Conservation (phyloP, 495 filamentous ascomycete species). For the Penicillium maclennaniae region DNA sequence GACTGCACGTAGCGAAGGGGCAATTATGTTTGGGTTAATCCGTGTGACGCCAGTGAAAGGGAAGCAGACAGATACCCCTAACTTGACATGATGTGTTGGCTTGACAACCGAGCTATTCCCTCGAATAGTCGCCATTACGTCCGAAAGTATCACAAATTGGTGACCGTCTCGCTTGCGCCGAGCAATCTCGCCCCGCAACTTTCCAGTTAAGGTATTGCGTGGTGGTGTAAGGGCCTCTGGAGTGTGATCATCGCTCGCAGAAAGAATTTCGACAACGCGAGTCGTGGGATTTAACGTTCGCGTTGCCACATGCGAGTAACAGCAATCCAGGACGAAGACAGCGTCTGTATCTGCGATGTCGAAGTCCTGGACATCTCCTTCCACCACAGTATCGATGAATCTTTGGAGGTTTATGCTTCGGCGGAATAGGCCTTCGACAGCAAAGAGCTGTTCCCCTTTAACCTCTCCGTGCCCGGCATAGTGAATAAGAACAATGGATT, state of each 20-base stretch:
- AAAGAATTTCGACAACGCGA: slow-evolving; percentile 12
- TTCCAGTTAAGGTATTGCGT: slow-evolving; percentile 14
- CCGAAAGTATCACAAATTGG: slow-evolving; percentile 8
- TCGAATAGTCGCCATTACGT: slow-evolving; percentile 11
- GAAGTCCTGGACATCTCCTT: slow-evolving; percentile 4
- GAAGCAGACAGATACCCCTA: slow-evolving; percentile 11
- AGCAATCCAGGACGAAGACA: slow-evolving; percentile 12
- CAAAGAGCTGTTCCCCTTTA: slow-evolving; percentile 4
- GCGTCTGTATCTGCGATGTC: slow-evolving; percentile 7
- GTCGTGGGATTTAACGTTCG: slow-evolving; percentile 3
- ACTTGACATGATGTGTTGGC: slow-evolving; percentile 8
- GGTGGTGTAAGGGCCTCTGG: slow-evolving; percentile 5
- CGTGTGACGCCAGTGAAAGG: slow-evolving; percentile 5
- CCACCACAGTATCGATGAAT: slow-evolving; percentile 7
- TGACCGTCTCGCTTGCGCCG: slow-evolving; percentile 11
- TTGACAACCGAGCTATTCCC: slow-evolving; percentile 6
- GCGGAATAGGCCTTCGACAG: slow-evolving; percentile 2
- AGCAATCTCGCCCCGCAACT: slow-evolving; percentile 13
- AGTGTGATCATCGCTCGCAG: slow-evolving; percentile 7
- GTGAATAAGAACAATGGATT: slow-evolving; percentile 10
- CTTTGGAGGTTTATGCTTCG: slow-evolving; percentile 6
- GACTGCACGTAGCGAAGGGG: slow-evolving; percentile 12
- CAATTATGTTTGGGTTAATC: slow-evolving; percentile 5
- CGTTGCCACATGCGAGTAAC: slow-evolving; percentile 8
- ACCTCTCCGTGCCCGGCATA: slow-evolving; percentile 13